Conservation (phyloP, 1,284 basidiomycete species). For the Ceratobasidium sp. region DNA sequence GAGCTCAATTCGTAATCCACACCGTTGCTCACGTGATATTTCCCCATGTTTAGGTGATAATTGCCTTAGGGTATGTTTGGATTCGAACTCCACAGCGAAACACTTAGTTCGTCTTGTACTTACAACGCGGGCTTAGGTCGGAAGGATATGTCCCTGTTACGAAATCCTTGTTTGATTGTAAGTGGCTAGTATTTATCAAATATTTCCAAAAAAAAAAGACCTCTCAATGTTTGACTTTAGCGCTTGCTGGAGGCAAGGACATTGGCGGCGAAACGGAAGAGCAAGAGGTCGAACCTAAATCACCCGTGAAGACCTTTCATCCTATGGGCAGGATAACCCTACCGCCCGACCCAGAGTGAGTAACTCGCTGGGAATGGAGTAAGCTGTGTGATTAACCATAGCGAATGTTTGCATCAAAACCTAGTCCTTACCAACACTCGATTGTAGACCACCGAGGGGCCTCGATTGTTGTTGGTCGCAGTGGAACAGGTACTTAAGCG, state of each 20-base stretch:
- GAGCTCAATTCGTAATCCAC: not conserved
- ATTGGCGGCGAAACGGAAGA: not conserved
- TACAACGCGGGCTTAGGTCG: too few species aligned
- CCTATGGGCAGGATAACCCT: not conserved
- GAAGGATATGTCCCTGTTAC: not conserved
- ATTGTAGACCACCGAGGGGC: conserved; percentile 14
- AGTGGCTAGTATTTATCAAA: not conserved
- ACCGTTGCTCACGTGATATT: not conserved
- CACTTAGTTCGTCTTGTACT: too few species aligned
- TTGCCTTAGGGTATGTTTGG: not conserved
- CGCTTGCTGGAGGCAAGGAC: not conserved
- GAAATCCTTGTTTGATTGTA: conserved; percentile 14
- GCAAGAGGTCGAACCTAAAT: not conserved
- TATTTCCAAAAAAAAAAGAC: too few species aligned
- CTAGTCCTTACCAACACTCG: not conserved
- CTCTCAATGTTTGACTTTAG: not conserved
- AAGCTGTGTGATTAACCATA: not conserved
- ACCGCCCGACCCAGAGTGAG: conserved; percentile 5
- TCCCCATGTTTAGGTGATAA: not conserved
- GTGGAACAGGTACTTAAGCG: conserved; percentile 37
- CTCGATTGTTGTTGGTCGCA: conserved; percentile 25
- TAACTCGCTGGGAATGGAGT: not conserved
- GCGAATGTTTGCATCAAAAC: not conserved
- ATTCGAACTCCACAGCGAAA: too few species aligned
- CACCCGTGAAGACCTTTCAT: not conserved